A percentile compares a stretch with the other conserved stretches of the same genome.
Evolutionary conservation across 2,329 filamentous ascomycete genomes (phyloP).

Genomic region (Ophiostoma sp.): DNA sequence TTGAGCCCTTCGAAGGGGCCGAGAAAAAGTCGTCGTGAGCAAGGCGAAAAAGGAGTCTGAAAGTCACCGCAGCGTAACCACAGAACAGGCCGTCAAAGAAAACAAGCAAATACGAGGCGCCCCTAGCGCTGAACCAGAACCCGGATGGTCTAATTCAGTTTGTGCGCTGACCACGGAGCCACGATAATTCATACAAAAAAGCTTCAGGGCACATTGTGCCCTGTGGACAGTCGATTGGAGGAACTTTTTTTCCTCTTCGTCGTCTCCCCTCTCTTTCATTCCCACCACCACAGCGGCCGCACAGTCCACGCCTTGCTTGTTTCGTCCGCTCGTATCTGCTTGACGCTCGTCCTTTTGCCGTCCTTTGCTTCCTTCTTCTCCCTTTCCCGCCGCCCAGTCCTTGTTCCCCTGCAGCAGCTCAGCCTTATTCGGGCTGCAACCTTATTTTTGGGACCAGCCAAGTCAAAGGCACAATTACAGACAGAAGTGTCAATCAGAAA

Average conservation of each 20-base stretch:
- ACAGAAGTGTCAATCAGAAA: neutral
- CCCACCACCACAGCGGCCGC: too few species aligned
- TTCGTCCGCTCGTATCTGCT: constrained; percentile 10
- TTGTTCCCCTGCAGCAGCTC: constrained; percentile 13
- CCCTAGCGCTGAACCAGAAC: constrained; percentile 7
- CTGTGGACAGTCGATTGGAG: neutral
- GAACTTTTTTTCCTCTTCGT: neutral
- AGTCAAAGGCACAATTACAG: neutral
- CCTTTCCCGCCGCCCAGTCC: neutral
- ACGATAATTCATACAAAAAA: neutral
- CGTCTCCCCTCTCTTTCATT: neutral
- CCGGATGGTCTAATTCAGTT: neutral
- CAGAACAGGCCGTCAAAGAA: neutral
- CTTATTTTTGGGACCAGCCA: neutral
- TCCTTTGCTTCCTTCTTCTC: neutral
- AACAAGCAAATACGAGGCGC: constrained; percentile 1
- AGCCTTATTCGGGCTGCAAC: constrained; percentile 7
- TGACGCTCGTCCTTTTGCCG: neutral
- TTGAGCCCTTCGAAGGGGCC: neutral
- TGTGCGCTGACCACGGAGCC: neutral
- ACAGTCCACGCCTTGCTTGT: neutral
- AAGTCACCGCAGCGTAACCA: too few species aligned
- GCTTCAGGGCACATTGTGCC: neutral
- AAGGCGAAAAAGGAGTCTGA: neutral
- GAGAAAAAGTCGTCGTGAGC: neutral